Evolutionary conservation across 163 green algal species (phyloP).

Genomic region (Botryococcus braunii): DNA sequence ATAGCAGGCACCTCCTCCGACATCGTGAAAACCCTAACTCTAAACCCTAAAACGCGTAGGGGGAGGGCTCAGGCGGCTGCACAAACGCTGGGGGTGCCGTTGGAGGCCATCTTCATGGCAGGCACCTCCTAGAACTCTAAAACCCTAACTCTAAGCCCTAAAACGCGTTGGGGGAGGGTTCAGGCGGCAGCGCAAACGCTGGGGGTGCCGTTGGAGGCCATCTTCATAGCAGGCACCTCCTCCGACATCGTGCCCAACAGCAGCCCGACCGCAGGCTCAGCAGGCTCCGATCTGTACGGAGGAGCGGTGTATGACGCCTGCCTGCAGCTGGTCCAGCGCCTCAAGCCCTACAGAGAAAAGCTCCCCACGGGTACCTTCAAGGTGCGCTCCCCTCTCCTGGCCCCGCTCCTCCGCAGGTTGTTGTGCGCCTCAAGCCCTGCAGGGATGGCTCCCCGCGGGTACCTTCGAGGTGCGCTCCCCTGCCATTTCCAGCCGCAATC

Average conservation of each 20-base stretch:
- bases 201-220: constrained; percentile 56
- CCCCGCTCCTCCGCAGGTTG: constrained; percentile 82
- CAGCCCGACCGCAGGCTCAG: constrained; percentile 85
- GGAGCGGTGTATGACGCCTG: constrained; percentile 75
- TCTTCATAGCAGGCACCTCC: constrained; percentile 86
- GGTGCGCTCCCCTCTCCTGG: too few relatives aligned
- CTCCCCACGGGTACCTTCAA: constrained; percentile 22
- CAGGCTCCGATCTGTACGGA: constrained; percentile 86
- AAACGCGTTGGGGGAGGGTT: not conserved
- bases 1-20: constrained; percentile 90
- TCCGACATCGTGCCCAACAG: constrained; percentile 96
- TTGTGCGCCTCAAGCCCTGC: constrained; percentile 62
- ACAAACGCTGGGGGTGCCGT: constrained; percentile 58
- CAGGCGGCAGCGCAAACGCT: constrained; percentile 73
- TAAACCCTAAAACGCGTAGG: constrained; percentile 1
- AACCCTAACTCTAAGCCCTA: not conserved
- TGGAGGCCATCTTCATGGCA: constrained; percentile 72
- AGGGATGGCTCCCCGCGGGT: constrained; percentile 23
- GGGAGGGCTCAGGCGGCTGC: constrained; percentile 53
- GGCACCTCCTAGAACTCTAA: constrained; percentile 70
- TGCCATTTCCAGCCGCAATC: too few relatives aligned
- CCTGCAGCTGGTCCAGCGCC: constrained; percentile 65
- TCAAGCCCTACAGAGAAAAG: constrained; percentile 51
- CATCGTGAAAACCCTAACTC: constrained; percentile 52
- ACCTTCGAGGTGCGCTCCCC: too few relatives aligned